Evolutionary conservation across 1,284 basidiomycete genomes (phyloP), one percentile per base, ranked within the genome.

Genomic region (Laetiporus sulphureus): DNA sequence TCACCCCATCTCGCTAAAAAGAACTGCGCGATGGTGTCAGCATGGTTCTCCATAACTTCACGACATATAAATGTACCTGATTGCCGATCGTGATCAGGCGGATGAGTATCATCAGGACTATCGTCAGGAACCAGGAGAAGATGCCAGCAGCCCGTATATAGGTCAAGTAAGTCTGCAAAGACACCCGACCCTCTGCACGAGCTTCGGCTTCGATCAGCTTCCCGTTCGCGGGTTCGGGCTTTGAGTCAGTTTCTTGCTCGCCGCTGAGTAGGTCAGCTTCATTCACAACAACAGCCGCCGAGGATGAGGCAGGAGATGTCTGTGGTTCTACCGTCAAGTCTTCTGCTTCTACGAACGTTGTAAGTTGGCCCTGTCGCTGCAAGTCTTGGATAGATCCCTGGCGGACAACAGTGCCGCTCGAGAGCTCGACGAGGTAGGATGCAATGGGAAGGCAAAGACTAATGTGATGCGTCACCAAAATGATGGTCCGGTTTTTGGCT

Each of bases 381-480:
- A 88, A 65, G 29, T 80, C 74, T 23, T 72, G 63, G 13, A 79
- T 72, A 1, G 71, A 55, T 54, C 85, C 71, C 66, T 71, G 73
- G 22, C 71, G 69, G n/a, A 77, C 56, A 18, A 88, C 63, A 1
- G 63, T 61, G 0, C 87, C 87, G 32, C 72, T 68, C 0, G 73
- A 67, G 5, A 90, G 66, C 49, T 86, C 81, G 16, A 90, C 66
- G 1, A 88, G 63, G 56, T 83, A 82, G 24, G 77, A 68, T 1
- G 83, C 75, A 11, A 70, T 60, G 2, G 81, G 75, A 0, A 84
- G 63, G 48, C 85, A 83, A 2, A 90, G 67, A 36, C 72, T 78
- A 48, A 92, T 79, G 53, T 93, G 89, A 59, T 95, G 91, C 0
- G 90, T 92, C 27, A 94, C 88, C 4, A 95, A 70, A 42, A 94